Conservation (phyloP, 169 alveolate genomes). For the Miamiensis avidus region DNA sequence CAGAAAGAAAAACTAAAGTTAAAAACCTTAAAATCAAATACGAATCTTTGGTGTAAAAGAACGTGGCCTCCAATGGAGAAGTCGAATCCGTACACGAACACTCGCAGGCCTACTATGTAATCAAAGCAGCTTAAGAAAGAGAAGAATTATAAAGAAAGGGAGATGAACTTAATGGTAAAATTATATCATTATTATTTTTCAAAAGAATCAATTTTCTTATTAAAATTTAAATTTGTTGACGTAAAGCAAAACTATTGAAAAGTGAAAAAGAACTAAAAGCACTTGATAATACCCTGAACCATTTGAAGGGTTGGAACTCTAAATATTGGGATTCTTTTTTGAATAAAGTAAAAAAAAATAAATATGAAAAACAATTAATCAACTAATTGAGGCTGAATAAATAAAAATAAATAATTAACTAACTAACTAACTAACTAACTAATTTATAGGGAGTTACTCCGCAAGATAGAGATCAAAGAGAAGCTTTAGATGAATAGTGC, state of each 20-base stretch:
- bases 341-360: constrained; percentile 56
- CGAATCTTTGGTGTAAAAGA: constrained; percentile 79
- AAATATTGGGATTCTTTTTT: constrained; percentile 72
- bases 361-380: neutral
- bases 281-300: constrained; percentile 77
- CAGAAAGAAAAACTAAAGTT: constrained; percentile 84
- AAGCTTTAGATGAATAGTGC: constrained; percentile 81
- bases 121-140: constrained; percentile 89
- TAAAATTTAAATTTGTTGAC: constrained; percentile 19
- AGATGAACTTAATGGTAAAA: constrained; percentile 84
- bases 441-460: constrained; percentile 37
- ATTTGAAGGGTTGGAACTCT: constrained; percentile 78
- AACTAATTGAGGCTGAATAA: neutral
- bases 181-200: neutral
- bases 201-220: too few species aligned
- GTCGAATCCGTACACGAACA: constrained; percentile 82
- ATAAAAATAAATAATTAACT: neutral
- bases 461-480: constrained; percentile 57
- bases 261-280: constrained; percentile 83
- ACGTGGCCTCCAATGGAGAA: constrained; percentile 76
- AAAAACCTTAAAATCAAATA: constrained; percentile 85
- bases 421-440: neutral
- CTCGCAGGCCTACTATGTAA: constrained; percentile 89
- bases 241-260: constrained; percentile 72
- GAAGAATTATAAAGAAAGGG: constrained; percentile 88